Percentiles rank a stretch among this genome's conserved stretches.
phyloP scores from a whole-genome alignment of 2,329 filamentous ascomycete genomes.

The Phialemonium atrogriseum region DNA sequence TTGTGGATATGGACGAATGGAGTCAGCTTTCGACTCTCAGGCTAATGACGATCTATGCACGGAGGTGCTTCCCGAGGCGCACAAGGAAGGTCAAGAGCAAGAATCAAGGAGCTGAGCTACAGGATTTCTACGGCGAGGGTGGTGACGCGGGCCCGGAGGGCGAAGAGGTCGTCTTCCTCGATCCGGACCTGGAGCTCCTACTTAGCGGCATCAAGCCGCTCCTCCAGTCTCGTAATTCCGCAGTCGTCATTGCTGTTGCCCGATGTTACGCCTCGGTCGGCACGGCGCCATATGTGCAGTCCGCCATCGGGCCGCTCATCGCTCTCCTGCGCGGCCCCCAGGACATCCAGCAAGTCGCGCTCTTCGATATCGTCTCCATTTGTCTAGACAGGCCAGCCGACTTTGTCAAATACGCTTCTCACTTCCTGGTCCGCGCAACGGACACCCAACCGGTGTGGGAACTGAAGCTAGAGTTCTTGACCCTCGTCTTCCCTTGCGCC shows the following conservation, averaged over 20 bases:
- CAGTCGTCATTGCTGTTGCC: conserved; percentile 80
- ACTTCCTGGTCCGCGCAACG: conserved; percentile 77
- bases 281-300: conserved; percentile 64
- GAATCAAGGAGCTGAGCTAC: conserved; percentile 35
- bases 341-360: conserved; percentile 81
- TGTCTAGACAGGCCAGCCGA: conserved; percentile 65
- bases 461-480: conserved; percentile 84
- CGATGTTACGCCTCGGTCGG: conserved; percentile 81
- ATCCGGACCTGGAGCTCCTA: conserved; percentile 76
- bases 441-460: conserved; percentile 80
- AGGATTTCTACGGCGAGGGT: conserved; percentile 76
- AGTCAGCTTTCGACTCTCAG: conserved; percentile 77
- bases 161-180: conserved; percentile 55
- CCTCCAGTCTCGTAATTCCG: conserved; percentile 85
- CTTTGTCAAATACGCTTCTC: conserved; percentile 83
- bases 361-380: conserved; percentile 94
- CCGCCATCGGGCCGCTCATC: conserved; percentile 74
- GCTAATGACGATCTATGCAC: conserved; percentile 75
- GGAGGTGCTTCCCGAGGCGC: conserved; percentile 75
- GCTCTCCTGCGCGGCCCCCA: conserved; percentile 76
- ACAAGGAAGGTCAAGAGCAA: conserved; percentile 46
- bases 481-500: conserved; percentile 81
- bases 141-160: conserved; percentile 30
- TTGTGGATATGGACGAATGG: conserved; percentile 99
- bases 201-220: conserved; percentile 75